phyloP scores from a whole-genome alignment of 371 early-diverging fungal genomes.

The Lichtheimia ramosa region DNA sequence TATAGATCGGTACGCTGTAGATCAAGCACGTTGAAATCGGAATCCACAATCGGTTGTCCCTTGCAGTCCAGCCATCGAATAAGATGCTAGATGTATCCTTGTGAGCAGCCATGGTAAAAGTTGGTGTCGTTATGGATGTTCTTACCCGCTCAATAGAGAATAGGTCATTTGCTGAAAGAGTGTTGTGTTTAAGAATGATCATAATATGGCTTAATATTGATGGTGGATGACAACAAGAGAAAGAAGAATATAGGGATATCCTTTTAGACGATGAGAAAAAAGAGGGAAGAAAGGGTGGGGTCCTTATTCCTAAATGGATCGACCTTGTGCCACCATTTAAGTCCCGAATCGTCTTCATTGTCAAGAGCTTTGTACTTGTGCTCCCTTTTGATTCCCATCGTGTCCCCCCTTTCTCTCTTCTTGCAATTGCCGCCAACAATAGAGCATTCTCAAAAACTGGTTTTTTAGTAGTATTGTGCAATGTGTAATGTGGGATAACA shows the following conservation, averaged over 20 bases:
- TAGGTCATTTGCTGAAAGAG: conserved; percentile 19
- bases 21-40: conserved; percentile 23
- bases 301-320: background rate
- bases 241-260: background rate
- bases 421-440: no score
- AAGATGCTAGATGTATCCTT: conserved; percentile 13
- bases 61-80: conserved; percentile 21
- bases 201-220: conserved; percentile 1
- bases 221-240: background rate
- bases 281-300: background rate
- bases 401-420: no score
- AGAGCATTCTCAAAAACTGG: no score
- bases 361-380: no score
- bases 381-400: no score
- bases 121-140: background rate
- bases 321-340: background rate
- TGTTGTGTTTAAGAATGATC: conserved; percentile 26
- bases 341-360: background rate
- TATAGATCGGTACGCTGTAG: conserved; percentile 24
- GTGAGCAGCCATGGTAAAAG: background rate
- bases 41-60: conserved; percentile 4
- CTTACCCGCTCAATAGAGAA: conserved; percentile 29
- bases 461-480: no score
- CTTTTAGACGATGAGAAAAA: background rate
- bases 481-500: no score